Evolutionary conservation across 2,329 filamentous ascomycete species (phyloP).

Genomic region (Stemphylium beticola): DNA sequence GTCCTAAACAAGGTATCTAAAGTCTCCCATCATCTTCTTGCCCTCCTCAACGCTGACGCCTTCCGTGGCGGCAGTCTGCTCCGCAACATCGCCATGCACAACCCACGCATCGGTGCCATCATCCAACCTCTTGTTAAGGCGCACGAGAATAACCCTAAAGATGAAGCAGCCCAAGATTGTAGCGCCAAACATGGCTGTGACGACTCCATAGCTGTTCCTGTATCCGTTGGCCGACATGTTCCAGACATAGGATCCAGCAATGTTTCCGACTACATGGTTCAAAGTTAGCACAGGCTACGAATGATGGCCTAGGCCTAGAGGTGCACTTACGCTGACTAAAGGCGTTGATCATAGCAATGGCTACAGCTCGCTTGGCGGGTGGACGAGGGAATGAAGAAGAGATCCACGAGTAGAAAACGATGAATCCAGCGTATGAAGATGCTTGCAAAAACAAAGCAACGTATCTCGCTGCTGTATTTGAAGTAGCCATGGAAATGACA

Average conservation of each 20-base stretch:
- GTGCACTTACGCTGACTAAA: constrained; percentile 31
- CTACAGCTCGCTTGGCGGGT: constrained; percentile 66
- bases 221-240: constrained; percentile 64
- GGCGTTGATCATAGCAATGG: constrained; percentile 67
- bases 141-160: constrained; percentile 37
- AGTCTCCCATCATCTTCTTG: constrained; percentile 34
- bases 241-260: constrained; percentile 69
- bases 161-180: constrained; percentile 59
- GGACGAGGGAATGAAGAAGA: constrained; percentile 57
- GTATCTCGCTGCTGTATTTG: constrained; percentile 41
- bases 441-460: constrained; percentile 45
- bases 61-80: constrained; percentile 39
- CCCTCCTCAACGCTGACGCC: constrained; percentile 40
- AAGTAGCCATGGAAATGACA: constrained; percentile 44
- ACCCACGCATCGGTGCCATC: constrained; percentile 38
- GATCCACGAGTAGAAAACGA: constrained; percentile 49
- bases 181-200: constrained; percentile 68
- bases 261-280: constrained; percentile 34
- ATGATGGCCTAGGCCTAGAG: not conserved
- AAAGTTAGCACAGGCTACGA: not conserved
- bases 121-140: constrained; percentile 43
- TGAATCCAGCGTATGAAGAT: constrained; percentile 50
- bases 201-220: constrained; percentile 69
- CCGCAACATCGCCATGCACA: constrained; percentile 34
- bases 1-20: constrained; percentile 40